Conservation (phyloP, 73 alveolate species). For the Effrenium voratum region DNA sequence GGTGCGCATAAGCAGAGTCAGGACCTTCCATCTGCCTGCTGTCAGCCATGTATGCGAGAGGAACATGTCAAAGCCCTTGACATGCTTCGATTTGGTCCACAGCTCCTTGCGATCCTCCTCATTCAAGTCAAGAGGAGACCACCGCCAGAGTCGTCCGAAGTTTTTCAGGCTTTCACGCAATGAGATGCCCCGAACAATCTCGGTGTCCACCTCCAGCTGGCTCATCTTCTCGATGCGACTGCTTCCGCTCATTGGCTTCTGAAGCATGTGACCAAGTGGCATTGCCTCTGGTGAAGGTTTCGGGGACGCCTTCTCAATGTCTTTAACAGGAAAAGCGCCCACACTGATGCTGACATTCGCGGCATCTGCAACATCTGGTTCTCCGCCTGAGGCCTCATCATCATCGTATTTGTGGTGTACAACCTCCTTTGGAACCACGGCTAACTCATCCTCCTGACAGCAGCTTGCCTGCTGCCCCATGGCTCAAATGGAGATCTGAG, state of each 20-base stretch:
- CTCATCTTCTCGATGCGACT: conserved; percentile 40
- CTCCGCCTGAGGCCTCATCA: not conserved
- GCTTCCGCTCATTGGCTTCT: conserved; percentile 74
- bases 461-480: conserved; percentile 68
- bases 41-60: conserved; percentile 70
- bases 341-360: conserved; percentile 7
- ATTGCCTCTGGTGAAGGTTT: not conserved
- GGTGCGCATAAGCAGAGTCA: conserved; percentile 3
- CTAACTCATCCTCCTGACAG: conserved; percentile 26
- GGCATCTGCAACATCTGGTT: not conserved
- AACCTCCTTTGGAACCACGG: conserved; percentile 38
- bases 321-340: not conserved
- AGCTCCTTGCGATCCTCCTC: conserved; percentile 74
- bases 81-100: conserved; percentile 20
- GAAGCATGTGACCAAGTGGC: conserved; percentile 25
- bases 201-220: conserved; percentile 38
- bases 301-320: not conserved
- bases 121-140: conserved; percentile 41
- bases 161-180: conserved; percentile 31
- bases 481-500: not conserved
- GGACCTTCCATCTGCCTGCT: conserved; percentile 47
- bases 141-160: conserved; percentile 30
- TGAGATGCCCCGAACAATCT: conserved; percentile 75
- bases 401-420: conserved; percentile 53
- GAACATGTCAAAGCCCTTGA: conserved; percentile 2